Base-by-base conservation (phyloP, 2,329 filamentous ascomycete species). In the Clonostachys chloroleuca region DNA sequence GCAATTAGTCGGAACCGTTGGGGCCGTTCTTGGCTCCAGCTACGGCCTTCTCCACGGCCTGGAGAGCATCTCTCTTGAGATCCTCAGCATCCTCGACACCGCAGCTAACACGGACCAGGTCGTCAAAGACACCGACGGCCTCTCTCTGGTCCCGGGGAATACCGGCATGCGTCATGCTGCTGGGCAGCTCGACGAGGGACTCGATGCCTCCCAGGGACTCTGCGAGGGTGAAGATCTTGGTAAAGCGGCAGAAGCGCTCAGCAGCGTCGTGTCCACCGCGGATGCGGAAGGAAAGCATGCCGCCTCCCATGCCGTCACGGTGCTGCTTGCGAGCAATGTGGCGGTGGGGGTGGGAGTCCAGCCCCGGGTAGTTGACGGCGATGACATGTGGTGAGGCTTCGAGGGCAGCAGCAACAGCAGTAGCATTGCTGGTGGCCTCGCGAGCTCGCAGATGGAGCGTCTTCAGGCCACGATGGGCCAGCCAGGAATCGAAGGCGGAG, bases 211-310 rank as follows among this genome's bases (percentile, higher is more conserved):
- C 94, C 20, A 99, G 73, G 49, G 83, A 89, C 77, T 99, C 94
- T 33, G 94, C 94, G 7, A 99, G 78, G 2, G 91, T 96, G 72
- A 96, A 97, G 66, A 99, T 84, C 61, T 83, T 83, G 40, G 92
- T 96, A 50, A 80, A 73, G 68, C 94, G 85, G 78, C 94, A 97
- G 81, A 99, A 99, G 45, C 84, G 81, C 70, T 95, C 88, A 13
- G 94, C 94, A 1, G 92, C 92, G 42, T 78, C 78, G 60, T 90
- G 81, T 35, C 94, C 94, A 48, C 92, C 94, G 54, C 83, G 81
- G 67, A 99, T 89, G 55, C 94, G 87, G 84, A 99, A 99, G 49
- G 87, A 92, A 40, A 99, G 83, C 94, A 99, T 99, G 51, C 94
- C 94, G 56, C 94, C 94, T 50, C 94, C 94, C 80, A 97, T 86